Base-by-base conservation (phyloP, 148 eudicot species). In the Cornus florida region DNA sequence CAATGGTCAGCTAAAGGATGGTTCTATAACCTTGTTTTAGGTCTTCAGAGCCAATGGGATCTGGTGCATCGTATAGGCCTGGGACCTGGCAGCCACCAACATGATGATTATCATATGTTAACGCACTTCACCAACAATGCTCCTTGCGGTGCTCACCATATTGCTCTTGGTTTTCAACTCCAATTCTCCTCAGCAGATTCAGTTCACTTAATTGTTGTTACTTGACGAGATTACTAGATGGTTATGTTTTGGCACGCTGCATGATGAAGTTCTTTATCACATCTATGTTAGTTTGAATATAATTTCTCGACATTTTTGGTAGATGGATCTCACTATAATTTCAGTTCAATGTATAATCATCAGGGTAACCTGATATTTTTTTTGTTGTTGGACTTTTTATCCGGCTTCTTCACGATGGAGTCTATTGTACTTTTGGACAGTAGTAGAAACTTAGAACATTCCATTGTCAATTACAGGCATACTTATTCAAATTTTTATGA, bases 61-160 rank as follows among this genome's bases (percentile, higher is more conserved):
- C 98, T 62, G 99, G 99, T 14, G 48, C 84, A 28, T 89, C 97
- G 67, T 95, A 85, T 87, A 90, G 83, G 82, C 97, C 99, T 14
- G 99, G 99, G 75, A 88, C 97, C 62, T 95, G 99, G 99, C 92
- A 92, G 84, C 99, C 99, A 17, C 99, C 99, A 41, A 88, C 92
- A 28, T 93, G 90, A 91, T 71, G 13, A 48, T 16, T 53, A 53
- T 53, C 53, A 7, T 1, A 48, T 53, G 2, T 11, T 53, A 53
- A 53, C 19, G 59, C 4, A 53, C 59, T 53, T 53, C 19, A 7
- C 59, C 59, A 53, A 53, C 59, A 12, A 11, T 14, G 59, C 14
- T 53, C 17, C 59, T 53, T 53, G 19, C 19, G 59, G 17, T 53
- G 59, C 17, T 53, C 19, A 53, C 19, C 59, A 13, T 53, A 53